These are phyloP conservation scores for Ulota crispa DNA, from an alignment of 225 moss, liverwort and hornwort species.

Conservation along the genomic window DNA sequence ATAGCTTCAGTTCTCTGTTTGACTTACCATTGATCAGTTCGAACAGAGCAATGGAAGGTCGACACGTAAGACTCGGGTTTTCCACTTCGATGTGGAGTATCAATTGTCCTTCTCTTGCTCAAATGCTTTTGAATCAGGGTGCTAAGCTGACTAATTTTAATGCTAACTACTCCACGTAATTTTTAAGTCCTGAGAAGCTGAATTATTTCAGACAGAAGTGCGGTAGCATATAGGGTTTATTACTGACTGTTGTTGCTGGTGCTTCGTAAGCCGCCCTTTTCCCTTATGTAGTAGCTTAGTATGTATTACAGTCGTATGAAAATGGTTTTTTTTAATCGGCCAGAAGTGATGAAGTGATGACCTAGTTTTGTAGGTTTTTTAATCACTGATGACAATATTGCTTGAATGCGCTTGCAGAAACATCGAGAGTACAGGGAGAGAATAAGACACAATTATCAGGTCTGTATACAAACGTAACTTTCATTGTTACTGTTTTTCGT, in stretches of 20 bases:
- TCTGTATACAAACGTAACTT: slow-evolving; percentile 11
- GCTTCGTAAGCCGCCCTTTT: slow-evolving; percentile 40
- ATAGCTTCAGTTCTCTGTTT: neutral
- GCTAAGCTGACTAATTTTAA: neutral
- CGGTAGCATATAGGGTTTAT: slow-evolving; percentile 10
- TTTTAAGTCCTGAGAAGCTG: neutral
- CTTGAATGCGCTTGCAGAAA: slow-evolving; percentile 56
- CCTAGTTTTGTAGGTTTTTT: neutral
- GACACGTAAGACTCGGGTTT: neutral
- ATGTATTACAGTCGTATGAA: neutral
- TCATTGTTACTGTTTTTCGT: neutral
- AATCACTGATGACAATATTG: slow-evolving; percentile 22
- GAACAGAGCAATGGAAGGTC: neutral
- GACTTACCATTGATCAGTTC: neutral
- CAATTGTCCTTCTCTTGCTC: neutral
- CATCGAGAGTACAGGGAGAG: slow-evolving; percentile 97
- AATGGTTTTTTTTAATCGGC: neutral
- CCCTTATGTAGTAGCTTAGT: neutral
- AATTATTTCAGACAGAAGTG: neutral
- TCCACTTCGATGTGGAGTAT: neutral
- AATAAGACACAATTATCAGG: slow-evolving; percentile 90
- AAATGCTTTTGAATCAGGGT: neutral
- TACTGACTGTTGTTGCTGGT: slow-evolving; percentile 41
- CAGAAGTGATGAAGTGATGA: neutral
- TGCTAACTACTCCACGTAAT: neutral